A percentile compares a stretch with the other conserved stretches of the same genome.
Conservation (phyloP, 371 early-diverging fungal species). For the Basidiobolus meristosporus region DNA sequence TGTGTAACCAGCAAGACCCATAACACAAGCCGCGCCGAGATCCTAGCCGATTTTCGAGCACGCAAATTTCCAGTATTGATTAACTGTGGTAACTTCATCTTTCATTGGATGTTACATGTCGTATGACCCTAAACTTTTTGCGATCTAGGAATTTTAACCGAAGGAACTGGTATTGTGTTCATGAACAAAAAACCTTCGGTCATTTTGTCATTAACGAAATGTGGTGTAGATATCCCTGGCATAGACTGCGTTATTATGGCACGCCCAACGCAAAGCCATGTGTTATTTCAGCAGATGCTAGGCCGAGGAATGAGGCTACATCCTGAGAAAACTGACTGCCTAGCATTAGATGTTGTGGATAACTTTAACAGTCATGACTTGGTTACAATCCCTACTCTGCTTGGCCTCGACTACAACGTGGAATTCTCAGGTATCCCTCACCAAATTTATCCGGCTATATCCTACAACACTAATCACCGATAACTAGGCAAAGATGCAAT, state of each 20-base stretch:
- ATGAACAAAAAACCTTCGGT: no score
- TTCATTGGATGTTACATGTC: no score
- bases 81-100: conserved; percentile 68
- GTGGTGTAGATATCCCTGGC: conserved; percentile 51
- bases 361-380: conserved; percentile 17
- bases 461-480: neutral
- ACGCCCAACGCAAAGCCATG: conserved; percentile 61
- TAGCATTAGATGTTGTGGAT: conserved; percentile 80
- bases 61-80: conserved; percentile 61
- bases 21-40: conserved; percentile 20
- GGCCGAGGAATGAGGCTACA: conserved; percentile 72
- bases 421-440: conserved; percentile 15
- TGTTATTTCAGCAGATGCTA: conserved; percentile 86
- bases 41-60: conserved; percentile 33
- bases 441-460: conserved; percentile 7
- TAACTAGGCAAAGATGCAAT: conserved; percentile 1
- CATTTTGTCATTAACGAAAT: neutral
- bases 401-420: conserved; percentile 33
- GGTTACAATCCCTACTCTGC: conserved; percentile 39
- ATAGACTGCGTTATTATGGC: conserved; percentile 81
- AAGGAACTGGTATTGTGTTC: conserved; percentile 31
- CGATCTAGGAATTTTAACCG: conserved; percentile 33
- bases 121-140: no score
- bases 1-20: conserved; percentile 41
- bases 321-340: conserved; percentile 48